Evolutionary conservation across 129 eudicot genomes (phyloP), one percentile per base, ranked within the genome.

Genomic region (sunflower (Helianthus annuus)): DNA sequence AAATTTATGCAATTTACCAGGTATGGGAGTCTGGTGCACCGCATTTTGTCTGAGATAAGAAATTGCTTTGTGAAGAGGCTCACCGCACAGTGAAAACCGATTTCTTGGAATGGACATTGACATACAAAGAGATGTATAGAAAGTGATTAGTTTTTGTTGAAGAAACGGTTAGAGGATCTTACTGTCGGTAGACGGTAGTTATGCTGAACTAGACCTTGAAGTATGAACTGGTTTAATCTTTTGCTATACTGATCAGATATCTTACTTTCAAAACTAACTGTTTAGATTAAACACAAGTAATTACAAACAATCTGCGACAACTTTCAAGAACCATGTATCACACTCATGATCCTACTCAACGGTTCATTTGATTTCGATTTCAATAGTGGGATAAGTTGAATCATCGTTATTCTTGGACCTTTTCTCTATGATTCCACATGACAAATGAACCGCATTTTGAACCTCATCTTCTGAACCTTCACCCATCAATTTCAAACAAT

Each of bases 31-130:
- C 80, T 92, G 75, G 75, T 85, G 57, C 78, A 81, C 11, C 91
- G 88, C 3, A 71, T 86, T 10, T 64, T 92, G 51, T 96, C 96
- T 0, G 97, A 86, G 78, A 86, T 83, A 60, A 87, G 82, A 0
- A 71, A 73, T 63, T 87, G 89, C 83, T 89, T 89, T 73, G 78
- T 79, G 46, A 83, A 73, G 66, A 77, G 55, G 29, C 88, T 92
- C 12, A 78, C 78, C 9, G 85, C 81, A 61, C 87, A 16, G 64
- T 64, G 70, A 74, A 29, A 29, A 55, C 57, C 17, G 84, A 71
- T 38, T 48, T 69, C 63, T 48, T 70, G 73, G 36, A 53, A 38
- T 55, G 68, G 78, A 59, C 4, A 66, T 54, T 13, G 64, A 55
- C 48, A 55, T 72, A 27, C 32, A 27, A 64, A 72, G 58, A 68